Evolutionary conservation across 1,284 basidiomycete species (phyloP).

Genomic region (Macrocystidia cucumis): DNA sequence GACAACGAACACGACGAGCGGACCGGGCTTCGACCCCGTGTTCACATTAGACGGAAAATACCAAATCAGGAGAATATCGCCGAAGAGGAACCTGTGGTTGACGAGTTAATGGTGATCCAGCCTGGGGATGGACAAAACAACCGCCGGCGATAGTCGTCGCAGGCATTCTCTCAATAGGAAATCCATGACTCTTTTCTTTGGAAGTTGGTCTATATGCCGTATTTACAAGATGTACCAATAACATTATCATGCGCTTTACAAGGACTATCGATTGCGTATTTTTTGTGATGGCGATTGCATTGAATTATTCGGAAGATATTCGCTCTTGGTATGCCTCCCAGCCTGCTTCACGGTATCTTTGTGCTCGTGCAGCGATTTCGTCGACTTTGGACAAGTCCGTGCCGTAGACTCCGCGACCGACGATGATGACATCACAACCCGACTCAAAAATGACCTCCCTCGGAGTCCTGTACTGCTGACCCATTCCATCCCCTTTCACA

Average conservation of each 20-base stretch:
- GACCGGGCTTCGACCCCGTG: not conserved
- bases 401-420: conserved; percentile 93
- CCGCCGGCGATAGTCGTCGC: no score
- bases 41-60: not conserved
- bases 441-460: conserved; percentile 75
- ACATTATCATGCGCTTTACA: not conserved
- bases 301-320: conserved; percentile 8
- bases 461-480: conserved; percentile 96
- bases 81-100: conserved; percentile 17
- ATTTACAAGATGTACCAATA: no score
- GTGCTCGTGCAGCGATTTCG: conserved; percentile 62
- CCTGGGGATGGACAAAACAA: no score
- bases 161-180: no score
- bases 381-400: conserved; percentile 45
- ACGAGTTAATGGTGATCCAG: conserved; percentile 34
- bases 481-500: conserved; percentile 79
- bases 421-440: conserved; percentile 98
- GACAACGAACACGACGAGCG: not conserved
- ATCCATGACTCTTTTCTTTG: no score
- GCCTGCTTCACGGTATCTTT: conserved; percentile 80
- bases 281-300: conserved; percentile 1
- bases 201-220: no score
- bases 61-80: conserved; percentile 1
- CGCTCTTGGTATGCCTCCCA: conserved; percentile 85
- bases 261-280: not conserved